These are phyloP conservation scores for Eucalyptus caleyi DNA, from an alignment of 345 rosid genomes.

Conservation along the genomic window DNA sequence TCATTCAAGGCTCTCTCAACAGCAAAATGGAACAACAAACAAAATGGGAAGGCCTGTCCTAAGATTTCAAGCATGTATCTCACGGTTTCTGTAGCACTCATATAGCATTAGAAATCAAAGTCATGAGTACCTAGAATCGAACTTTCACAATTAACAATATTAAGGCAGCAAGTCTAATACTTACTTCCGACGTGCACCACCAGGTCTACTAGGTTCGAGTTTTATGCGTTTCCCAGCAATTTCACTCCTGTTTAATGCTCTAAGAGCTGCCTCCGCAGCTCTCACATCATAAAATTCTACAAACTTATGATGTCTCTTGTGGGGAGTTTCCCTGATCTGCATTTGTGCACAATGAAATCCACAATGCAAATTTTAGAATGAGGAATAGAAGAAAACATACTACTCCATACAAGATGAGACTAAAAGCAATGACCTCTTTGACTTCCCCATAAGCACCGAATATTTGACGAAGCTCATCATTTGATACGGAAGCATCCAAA, in stretches of 20 bases:
- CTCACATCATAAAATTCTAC: slow-evolving; percentile 92
- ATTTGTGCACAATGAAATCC: not conserved
- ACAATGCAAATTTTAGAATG: not conserved
- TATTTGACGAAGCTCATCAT: slow-evolving; percentile 70
- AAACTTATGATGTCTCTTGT: slow-evolving; percentile 84
- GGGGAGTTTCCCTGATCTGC: slow-evolving; percentile 96
- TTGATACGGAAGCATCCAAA: slow-evolving; percentile 80
- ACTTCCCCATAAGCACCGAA: slow-evolving; percentile 88
- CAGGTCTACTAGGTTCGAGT: slow-evolving; percentile 98
- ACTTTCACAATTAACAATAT: not conserved
- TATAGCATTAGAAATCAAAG: not conserved
- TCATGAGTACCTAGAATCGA: not conserved
- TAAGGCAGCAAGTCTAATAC: slow-evolving; percentile 1
- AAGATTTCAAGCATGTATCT: not conserved
- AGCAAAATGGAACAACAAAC: not conserved
- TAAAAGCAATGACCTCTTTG: slow-evolving; percentile 50
- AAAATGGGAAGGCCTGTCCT: not conserved
- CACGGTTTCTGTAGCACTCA: not conserved
- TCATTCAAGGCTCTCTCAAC: not conserved
- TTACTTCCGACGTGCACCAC: slow-evolving; percentile 82
- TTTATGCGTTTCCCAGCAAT: slow-evolving; percentile 96
- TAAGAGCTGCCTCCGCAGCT: slow-evolving; percentile 87
- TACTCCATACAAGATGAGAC: not conserved
- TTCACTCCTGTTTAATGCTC: slow-evolving; percentile 77
- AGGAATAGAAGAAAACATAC: not conserved